Evolutionary conservation across 2,329 filamentous ascomycete species (phyloP), one percentile per base, ranked within the genome.

Genomic region (Colletotrichum plurivorum): DNA sequence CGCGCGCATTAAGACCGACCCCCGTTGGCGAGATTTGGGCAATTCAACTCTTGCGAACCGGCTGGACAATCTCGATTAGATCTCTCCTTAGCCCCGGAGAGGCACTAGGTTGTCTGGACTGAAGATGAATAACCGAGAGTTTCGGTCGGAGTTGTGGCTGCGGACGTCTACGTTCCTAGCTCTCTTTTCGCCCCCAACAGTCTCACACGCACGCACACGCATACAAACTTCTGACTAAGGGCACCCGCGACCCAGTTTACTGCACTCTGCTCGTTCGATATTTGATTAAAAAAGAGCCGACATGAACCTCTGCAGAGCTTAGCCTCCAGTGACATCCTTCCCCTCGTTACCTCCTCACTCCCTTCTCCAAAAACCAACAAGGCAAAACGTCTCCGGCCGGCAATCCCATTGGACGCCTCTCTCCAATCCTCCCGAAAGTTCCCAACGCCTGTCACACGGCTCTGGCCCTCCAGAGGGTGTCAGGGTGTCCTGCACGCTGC

Each of bases 391-490:
- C 7, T 31, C 54, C 66, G 61, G 66, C 49, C 61, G 43, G 54
- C 18, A 43, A 51, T 56, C 61, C 66, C 61, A 69, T 69, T 65
- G 61, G 66, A n/a, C 66, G 61, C 61, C 66, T 59, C 61, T 65
- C 49, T n/a, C 18, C 25, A 46, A 68, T 55, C 60, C 64, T 67
- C 52, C 57, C 64, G 64, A 67, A 67, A 63, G 64, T 67, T 57
- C 58, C 41, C 20, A 41, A 58, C 39, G 39, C n/a, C 36, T 46
- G 53, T 59, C 39, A 27, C 46, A 36, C 31, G 10, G 31, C 31
- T 36, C 31, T 36, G 31, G 31, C 8, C 31, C 31, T 36, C 10
- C 31, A 36, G 31, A 36, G 31, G 31, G 31, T 4, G 31, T 9
- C 31, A 36, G 10, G 31, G 31, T 36, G 31, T 36, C 31, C 31